Evolutionary conservation across 192 early-diverging fungal genomes (phyloP).

Genomic region (Pilobolus umbonatus): DNA sequence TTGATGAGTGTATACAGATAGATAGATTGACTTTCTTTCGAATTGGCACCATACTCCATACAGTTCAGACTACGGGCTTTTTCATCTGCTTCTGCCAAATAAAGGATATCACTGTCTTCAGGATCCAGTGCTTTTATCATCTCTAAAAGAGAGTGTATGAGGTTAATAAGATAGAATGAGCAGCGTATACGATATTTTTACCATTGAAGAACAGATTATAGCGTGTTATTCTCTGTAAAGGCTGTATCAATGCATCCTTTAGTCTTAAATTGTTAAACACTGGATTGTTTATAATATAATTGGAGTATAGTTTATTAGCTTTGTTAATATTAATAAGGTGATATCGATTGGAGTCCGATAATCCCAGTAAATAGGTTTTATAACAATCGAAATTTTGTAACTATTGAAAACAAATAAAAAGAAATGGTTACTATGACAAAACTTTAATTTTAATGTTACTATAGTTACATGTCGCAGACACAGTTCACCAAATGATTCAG

Average conservation of each 20-base stretch:
- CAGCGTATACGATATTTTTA: no score
- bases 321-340: background rate
- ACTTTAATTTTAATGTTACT: background rate
- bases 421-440: background rate
- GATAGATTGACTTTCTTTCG: constrained; percentile 13
- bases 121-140: background rate
- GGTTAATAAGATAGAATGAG: no score
- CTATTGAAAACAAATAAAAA: background rate
- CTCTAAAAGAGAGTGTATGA: background rate
- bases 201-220: constrained; percentile 16
- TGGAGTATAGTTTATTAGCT: background rate
- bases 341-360: background rate
- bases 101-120: constrained; percentile 17
- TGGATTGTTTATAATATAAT: background rate
- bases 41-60: constrained; percentile 22
- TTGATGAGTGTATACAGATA: constrained; percentile 18
- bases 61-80: constrained; percentile 9
- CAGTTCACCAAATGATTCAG: constrained; percentile 1
- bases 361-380: constrained; percentile 3
- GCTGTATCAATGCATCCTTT: constrained; percentile 14
- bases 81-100: constrained; percentile 2
- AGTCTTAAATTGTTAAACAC: background rate
- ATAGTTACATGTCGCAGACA: constrained; percentile 7
- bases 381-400: background rate
- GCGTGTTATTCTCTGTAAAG: constrained; percentile 17